Evolutionary conservation across 495 filamentous ascomycete species (phyloP).

Genomic region (Annulohypoxylon maeteangense): DNA sequence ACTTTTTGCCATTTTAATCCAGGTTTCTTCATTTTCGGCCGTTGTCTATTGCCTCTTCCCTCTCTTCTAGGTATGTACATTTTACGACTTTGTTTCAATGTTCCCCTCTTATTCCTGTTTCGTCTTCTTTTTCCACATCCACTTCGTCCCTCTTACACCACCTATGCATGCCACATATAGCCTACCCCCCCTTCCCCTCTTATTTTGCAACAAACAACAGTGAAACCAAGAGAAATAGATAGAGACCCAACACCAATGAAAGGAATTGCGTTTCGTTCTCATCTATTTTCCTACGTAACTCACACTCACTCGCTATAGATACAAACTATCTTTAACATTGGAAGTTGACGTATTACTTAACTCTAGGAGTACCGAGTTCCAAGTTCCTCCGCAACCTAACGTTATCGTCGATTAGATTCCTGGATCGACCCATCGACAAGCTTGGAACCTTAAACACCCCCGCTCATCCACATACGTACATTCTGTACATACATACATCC

Average conservation of each 20-base stretch:
- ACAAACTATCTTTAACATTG: not conserved
- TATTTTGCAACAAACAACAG: slow-evolving; percentile 21
- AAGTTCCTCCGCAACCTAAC: slow-evolving; percentile 3
- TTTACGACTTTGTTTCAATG: not conserved
- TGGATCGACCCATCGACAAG: slow-evolving; percentile 2
- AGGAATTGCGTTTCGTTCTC: not conserved
- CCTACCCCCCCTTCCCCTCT: slow-evolving; percentile 16
- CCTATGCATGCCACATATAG: slow-evolving; percentile 1
- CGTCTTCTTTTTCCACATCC: not conserved
- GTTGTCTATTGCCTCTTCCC: slow-evolving; percentile 4
- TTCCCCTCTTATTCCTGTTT: not conserved
- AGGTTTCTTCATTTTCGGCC: slow-evolving; percentile 6
- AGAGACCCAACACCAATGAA: slow-evolving; percentile 22
- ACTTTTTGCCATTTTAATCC: slow-evolving; percentile 14
- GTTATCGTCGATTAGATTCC: slow-evolving; percentile 27
- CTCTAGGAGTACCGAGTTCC: slow-evolving; percentile 22
- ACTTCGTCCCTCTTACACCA: slow-evolving; percentile 10
- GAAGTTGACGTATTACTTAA: slow-evolving; percentile 13
- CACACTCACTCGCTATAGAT: slow-evolving; percentile 14
- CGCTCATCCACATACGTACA: not conserved
- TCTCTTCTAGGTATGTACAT: slow-evolving; percentile 15
- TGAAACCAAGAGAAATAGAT: slow-evolving; percentile 6
- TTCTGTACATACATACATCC: not conserved
- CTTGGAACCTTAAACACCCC: not conserved
- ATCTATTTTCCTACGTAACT: slow-evolving; percentile 18